Evolutionary conservation across 169 alveolate genomes (phyloP), one percentile per base, ranked within the genome.

Genomic region (Babesia ovata): DNA sequence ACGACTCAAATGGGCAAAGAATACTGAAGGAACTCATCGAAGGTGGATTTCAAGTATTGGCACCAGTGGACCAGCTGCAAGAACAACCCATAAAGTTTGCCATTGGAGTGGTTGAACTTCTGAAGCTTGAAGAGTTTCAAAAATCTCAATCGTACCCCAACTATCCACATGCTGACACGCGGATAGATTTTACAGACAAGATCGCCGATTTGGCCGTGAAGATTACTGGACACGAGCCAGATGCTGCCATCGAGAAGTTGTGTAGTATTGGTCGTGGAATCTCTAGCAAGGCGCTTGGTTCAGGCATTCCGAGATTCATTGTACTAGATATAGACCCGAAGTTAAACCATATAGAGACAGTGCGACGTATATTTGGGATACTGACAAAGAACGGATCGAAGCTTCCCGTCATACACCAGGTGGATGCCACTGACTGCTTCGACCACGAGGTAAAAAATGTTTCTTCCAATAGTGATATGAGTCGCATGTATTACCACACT

Each of bases 21-120:
- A 49, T 72, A 28, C 26, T 81, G n/a, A 81, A 81, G 75, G 88
- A 81, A 39, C 79, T 81, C 39, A 72, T 72, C 21, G 88, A 81
- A 39, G 88, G 84, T 0, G 88, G 88, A 19, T 52, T 81, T 42
- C 69, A 61, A 49, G 84, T 81, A 39, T 29, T 81, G 9, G 79
- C 78, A 9, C 88, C 84, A 21, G 62, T 72, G 3, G 70, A 49
- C 13, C 73, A 81, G 54, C 63, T 81, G 26, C 71, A 58, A 69
- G 71, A 70, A 46, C 63, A 61, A n/a, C 88, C 88, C 48, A 81
- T 70, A 0, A 70, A 81, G 61, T 71, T 72, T 52, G 65, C 88
- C 22, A 65, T 57, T 36, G 84, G 88, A 0, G 59, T 72, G 21
- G 88, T 78, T 13, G 81, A 78, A 39, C 53, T 78, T 42, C 36